Percentiles rank a stretch among this genome's conserved stretches.
phyloP scores from a whole-genome alignment of 306 rosid species.

The Cajanus cajan region DNA sequence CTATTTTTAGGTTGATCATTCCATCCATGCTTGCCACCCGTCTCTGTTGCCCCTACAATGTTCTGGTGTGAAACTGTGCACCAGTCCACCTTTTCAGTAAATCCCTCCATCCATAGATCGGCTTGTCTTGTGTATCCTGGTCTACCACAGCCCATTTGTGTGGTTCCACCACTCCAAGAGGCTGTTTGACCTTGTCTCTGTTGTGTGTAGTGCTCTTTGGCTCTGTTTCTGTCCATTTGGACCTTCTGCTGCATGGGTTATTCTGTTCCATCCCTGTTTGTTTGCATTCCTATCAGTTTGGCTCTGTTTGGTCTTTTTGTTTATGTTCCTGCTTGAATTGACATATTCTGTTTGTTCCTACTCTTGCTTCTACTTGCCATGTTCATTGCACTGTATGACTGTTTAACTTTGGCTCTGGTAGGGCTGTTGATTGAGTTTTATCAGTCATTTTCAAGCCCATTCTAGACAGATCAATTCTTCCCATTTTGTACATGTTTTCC shows the following conservation, averaged over 20 bases:
- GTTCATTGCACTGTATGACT: background rate
- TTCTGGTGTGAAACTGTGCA: background rate
- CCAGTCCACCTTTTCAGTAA: background rate
- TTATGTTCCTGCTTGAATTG: background rate
- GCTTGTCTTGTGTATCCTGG: background rate
- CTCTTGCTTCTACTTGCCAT: background rate
- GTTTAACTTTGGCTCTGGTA: background rate
- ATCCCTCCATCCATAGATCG: background rate
- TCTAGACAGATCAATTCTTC: background rate
- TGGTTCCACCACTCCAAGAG: background rate
- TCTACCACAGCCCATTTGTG: background rate
- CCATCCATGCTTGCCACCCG: background rate
- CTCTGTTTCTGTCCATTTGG: background rate
- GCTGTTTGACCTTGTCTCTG: background rate
- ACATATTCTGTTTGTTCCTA: background rate
- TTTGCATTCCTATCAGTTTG: background rate
- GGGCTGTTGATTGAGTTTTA: background rate
- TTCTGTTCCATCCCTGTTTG: background rate
- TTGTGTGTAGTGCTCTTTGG: background rate
- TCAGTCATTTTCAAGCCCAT: background rate
- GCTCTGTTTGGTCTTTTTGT: background rate
- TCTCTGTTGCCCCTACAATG: background rate
- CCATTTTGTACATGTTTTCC: background rate
- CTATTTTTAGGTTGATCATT: background rate
- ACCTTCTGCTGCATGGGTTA: background rate